Percentiles rank a stretch among this genome's conserved stretches.
These are phyloP conservation scores for Aspergillus aculeatinus DNA, from an alignment of 2,329 filamentous ascomycete genomes.

Conservation along the genomic window DNA sequence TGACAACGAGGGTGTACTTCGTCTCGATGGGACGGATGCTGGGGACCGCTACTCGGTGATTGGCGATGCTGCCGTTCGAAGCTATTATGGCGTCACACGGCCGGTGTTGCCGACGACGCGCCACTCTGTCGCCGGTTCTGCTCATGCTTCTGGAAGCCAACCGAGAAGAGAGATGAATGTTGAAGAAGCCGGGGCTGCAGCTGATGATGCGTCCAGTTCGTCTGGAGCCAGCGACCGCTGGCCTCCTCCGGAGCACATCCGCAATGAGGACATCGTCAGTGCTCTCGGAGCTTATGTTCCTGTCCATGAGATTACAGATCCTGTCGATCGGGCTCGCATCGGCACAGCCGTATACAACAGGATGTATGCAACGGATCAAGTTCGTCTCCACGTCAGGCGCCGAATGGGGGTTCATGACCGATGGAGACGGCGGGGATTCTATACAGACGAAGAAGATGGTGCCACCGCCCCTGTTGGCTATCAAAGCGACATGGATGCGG, in stretches of 20 bases:
- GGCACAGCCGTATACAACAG: conserved; percentile 39
- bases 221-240: conserved; percentile 35
- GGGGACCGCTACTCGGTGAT: conserved; percentile 63
- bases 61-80: conserved; percentile 44
- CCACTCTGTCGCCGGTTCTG: conserved; percentile 12
- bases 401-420: conserved; percentile 60
- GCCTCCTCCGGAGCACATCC: conserved; percentile 42
- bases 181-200: conserved; percentile 22
- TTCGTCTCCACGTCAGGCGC: conserved; percentile 39
- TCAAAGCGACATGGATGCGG: conserved; percentile 39
- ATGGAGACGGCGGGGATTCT: conserved; percentile 76
- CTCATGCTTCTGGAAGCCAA: conserved; percentile 14
- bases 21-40: conserved; percentile 60
- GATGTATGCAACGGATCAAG: conserved; percentile 40
- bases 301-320: conserved; percentile 44
- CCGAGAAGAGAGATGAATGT: conserved; percentile 22
- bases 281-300: conserved; percentile 45
- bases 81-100: conserved; percentile 35
- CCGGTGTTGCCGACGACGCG: conserved; percentile 34
- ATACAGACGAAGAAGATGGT: conserved; percentile 82
- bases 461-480: conserved; percentile 64
- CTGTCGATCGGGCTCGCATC: conserved; percentile 42
- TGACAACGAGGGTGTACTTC: conserved; percentile 60
- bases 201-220: conserved; percentile 27
- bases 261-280: conserved; percentile 41